Evolutionary conservation across 352 stramenopile species (phyloP).

Genomic region (Peronosclerospora sorghi): DNA sequence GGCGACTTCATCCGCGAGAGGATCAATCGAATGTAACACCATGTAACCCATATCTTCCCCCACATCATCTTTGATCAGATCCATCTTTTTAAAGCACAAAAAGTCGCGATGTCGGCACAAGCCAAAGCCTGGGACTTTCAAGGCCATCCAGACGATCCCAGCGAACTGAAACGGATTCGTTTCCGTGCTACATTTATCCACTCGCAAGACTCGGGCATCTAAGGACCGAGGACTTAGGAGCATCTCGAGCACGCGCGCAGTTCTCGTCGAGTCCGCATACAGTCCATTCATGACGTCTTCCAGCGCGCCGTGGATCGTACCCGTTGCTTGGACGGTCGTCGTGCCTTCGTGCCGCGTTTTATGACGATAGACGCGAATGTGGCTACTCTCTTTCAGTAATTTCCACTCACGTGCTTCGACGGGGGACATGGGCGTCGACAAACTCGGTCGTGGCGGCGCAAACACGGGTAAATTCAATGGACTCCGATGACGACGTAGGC

Average conservation of each 20-base stretch:
- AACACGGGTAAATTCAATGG: conserved; percentile 5
- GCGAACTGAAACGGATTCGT: conserved; percentile 58
- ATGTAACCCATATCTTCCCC: conserved; percentile 61
- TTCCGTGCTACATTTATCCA: conserved; percentile 50
- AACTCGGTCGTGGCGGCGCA: conserved; percentile 1
- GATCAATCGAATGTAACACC: conserved; percentile 60
- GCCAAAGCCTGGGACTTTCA: conserved; percentile 39
- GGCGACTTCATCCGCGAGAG: conserved; percentile 18
- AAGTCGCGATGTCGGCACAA: conserved; percentile 62
- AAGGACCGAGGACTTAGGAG: conserved; percentile 46
- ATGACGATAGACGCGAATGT: conserved; percentile 51
- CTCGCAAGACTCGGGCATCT: conserved; percentile 50
- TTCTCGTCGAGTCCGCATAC: conserved; percentile 64
- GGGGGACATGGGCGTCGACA: neutral
- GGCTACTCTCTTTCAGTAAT: conserved; percentile 42
- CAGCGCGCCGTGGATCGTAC: conserved; percentile 49
- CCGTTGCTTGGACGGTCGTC: conserved; percentile 43
- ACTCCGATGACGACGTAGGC: conserved; percentile 4
- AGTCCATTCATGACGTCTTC: conserved; percentile 67
- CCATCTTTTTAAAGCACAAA: conserved; percentile 75
- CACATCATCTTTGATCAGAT: conserved; percentile 37
- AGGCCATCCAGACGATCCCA: conserved; percentile 56
- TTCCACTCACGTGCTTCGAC: conserved; percentile 41
- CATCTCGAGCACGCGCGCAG: conserved; percentile 45
- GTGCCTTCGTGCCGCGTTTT: conserved; percentile 30